Evolutionary conservation across 768 basidiomycete genomes (phyloP), one percentile per base, ranked within the genome.

Genomic region (Rhodosporidiobolus odoratus): DNA sequence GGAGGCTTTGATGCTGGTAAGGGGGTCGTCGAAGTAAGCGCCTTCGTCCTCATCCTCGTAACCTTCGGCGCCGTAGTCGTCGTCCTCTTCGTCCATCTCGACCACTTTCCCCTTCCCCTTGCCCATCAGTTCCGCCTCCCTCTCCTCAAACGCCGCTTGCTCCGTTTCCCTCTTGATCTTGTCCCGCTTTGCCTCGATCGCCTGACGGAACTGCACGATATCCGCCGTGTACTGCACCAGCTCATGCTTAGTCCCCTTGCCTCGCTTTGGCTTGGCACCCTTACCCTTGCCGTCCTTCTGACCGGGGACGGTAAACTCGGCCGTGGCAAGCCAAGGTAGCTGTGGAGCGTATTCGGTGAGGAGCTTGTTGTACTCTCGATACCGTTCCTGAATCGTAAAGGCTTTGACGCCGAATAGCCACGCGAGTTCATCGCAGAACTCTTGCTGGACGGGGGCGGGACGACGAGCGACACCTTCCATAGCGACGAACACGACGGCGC

Each of bases 391-490:
- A 12, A 73, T 62, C 21, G 68, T 63, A 38, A 47, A 69, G 27
- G 57, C 10, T 15, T 32, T 38, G 12, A 45, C 34, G 3, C 52
- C 62, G 12, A 66, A 45, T 2, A 50, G 2, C 32, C 32, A 34
- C 2, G 61, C 68, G n/a, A 73, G 41, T 23, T 73, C 72, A 35
- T 63, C 65, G 32, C 43, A 50, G 52, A 73, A 62, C 30, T 73
- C 64, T 16, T 58, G 48, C 7, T 30, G 41, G 6, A n/a, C 19
- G 17, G 72, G 72, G 3, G 43, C 53, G 23, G 62, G 48, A 1
- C 41, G 25, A 1, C 68, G 47, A 0, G 72, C 68, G 52, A 50
- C 34, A 2, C 64, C 72, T 23, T 73, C 72, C 48, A 73, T 48
- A 1, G 72, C 68, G 52, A 69, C 68, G 35, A 73, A 25, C 41